Conservation (phyloP, 1,139 yeast species). For the Wickerhamomyces sp. region DNA sequence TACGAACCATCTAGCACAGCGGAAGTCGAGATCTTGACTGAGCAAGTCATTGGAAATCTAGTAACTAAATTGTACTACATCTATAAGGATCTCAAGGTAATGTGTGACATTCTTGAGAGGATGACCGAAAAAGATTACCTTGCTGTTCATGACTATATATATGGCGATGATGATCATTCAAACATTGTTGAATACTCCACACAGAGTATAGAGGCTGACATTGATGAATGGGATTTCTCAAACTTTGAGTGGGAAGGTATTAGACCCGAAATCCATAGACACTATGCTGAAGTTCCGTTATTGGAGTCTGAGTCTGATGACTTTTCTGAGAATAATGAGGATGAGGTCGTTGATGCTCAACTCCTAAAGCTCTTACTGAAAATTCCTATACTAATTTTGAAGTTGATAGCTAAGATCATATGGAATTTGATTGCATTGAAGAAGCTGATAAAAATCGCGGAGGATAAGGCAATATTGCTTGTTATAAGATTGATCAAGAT, state of each 20-base stretch:
- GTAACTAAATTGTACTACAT: slow-evolving; percentile 4
- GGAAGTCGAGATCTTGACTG: not conserved
- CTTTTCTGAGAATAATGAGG: not conserved
- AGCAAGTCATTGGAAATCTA: slow-evolving; percentile 5
- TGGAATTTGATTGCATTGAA: slow-evolving; percentile 7
- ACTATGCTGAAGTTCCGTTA: slow-evolving; percentile 4
- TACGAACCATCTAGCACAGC: not conserved
- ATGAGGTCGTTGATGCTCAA: slow-evolving; percentile 2
- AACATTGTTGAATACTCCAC: not conserved
- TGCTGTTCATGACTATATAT: slow-evolving; percentile 9
- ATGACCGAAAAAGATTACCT: slow-evolving; percentile 6
- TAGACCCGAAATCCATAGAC: not conserved
- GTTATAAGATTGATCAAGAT: slow-evolving; percentile 6
- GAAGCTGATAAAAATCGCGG: slow-evolving; percentile 6
- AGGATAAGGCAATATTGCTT: slow-evolving; percentile 5
- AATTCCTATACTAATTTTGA: slow-evolving; percentile 5
- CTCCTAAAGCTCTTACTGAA: slow-evolving; percentile 1
- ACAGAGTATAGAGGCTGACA: not conserved
- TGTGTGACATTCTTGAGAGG: slow-evolving; percentile 4
- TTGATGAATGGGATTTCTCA: not conserved
- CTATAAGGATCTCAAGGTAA: slow-evolving; percentile 3
- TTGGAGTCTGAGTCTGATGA: slow-evolving; percentile 1
- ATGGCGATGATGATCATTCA: not conserved
- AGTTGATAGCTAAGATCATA: slow-evolving; percentile 7
- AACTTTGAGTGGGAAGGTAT: slow-evolving; percentile 1